Evolutionary conservation across 768 basidiomycete species (phyloP).

Genomic region (Serendipita sp.): DNA sequence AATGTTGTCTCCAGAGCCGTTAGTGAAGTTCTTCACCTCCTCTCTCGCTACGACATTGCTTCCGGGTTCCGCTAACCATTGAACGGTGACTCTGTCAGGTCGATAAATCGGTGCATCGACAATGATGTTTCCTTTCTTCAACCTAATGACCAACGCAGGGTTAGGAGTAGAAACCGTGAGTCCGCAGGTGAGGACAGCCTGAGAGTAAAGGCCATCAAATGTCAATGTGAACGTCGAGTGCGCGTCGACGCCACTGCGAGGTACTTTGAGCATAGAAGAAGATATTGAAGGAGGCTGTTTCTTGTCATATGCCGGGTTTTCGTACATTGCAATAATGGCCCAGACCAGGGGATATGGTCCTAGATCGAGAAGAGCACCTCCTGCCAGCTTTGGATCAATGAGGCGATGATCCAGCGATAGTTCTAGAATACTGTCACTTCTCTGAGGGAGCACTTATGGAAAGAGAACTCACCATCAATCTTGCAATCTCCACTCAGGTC

Average conservation of each 20-base stretch:
- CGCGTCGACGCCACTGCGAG: constrained; percentile 60
- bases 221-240: constrained; percentile 59
- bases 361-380: constrained; percentile 70
- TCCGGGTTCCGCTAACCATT: constrained; percentile 35
- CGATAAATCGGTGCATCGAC: constrained; percentile 50
- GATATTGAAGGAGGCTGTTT: constrained; percentile 39
- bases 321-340: constrained; percentile 66
- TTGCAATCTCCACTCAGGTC: constrained; percentile 60
- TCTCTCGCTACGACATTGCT: constrained; percentile 30
- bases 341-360: constrained; percentile 73
- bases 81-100: constrained; percentile 47
- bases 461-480: constrained; percentile 35
- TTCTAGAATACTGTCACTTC: constrained; percentile 23
- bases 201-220: constrained; percentile 50
- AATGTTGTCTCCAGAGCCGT: constrained; percentile 29
- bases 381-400: constrained; percentile 61
- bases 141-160: constrained; percentile 51
- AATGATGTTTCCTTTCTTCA: constrained; percentile 51
- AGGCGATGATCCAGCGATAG: constrained; percentile 56
- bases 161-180: constrained; percentile 33
- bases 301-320: constrained; percentile 55
- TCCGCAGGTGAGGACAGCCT: constrained; percentile 57
- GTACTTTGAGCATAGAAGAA: constrained; percentile 63
- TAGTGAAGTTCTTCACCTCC: not conserved
- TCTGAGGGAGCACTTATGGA: not conserved